Evolutionary conservation across 2,329 filamentous ascomycete genomes (phyloP), one percentile per base, ranked within the genome.

Genomic region (Akanthomyces muscarius): DNA sequence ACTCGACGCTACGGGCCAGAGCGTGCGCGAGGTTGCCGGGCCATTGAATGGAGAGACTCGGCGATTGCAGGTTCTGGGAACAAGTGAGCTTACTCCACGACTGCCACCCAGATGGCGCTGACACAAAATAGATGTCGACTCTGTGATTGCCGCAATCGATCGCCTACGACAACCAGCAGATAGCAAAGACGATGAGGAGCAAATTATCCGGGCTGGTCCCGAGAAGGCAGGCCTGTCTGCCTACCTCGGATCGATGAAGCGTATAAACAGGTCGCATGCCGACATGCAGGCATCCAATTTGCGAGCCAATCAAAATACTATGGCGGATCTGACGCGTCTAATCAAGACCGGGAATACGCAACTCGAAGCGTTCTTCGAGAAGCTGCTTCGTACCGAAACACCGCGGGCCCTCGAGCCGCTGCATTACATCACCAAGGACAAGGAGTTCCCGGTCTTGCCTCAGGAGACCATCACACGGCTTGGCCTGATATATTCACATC

Each of bases 31-130:
- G 72, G 93, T 96, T 13, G 92, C 96, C 62, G 92, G 92, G 0
- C 95, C 95, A 10, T 89, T 99, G 48, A 96, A 93, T 72, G 91
- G 90, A 69, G 96, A 97, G 75, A 98, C 95, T 0, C 90, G 92
- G 75, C 89, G 88, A 66, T 82, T 98, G 25, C 95, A 98, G 76
- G 85, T 89, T n/a, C 86, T 96, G 42, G 92, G 91, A 68, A 87
- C 85, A 68, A 99, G 89, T 90, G 73, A 69, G 83, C 75, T 44
- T n/a, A 38, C 36, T 18, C 36, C 5, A 21, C 13, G 36, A 28
- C 45, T 25, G n/a, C 5, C 21, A 18, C 5, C 25, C n/a, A 5
- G 23, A 41, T 42, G 11, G 23, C 23, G 55, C 50, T 62, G 45
- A 68, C 71, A 62, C 69, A 44, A 28, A 30, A 42, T 69, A 91